Conservation (phyloP, 768 basidiomycete genomes). For the Suillus variegatus region DNA sequence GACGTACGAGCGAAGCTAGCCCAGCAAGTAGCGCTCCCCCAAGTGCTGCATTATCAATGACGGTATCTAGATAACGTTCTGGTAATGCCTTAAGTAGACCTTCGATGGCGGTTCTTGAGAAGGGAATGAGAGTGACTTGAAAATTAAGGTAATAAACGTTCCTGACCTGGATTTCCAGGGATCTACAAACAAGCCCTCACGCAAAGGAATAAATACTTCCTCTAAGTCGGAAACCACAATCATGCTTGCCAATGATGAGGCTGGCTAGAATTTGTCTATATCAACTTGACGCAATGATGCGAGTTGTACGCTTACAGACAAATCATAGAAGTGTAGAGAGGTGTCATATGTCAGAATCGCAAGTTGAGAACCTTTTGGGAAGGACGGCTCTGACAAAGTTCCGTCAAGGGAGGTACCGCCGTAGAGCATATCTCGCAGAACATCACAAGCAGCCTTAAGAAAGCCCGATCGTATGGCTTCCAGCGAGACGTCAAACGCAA, state of each 20-base stretch:
- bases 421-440: constrained; percentile 64
- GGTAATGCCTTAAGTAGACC: constrained; percentile 67
- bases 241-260: constrained; percentile 58
- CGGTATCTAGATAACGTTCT: constrained; percentile 52
- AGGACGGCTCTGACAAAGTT: constrained; percentile 46
- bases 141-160: neutral
- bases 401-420: constrained; percentile 48
- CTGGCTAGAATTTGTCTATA: constrained; percentile 31
- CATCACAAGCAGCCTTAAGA: constrained; percentile 62
- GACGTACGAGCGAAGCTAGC: constrained; percentile 69
- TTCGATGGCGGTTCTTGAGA: constrained; percentile 61
- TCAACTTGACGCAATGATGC: constrained; percentile 10
- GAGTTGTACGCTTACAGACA: constrained; percentile 61
- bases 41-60: constrained; percentile 60
- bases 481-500: constrained; percentile 82
- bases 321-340: constrained; percentile 83
- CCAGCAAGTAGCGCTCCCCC: constrained; percentile 76
- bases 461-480: constrained; percentile 72
- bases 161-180: constrained; percentile 69
- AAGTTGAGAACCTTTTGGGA: constrained; percentile 57
- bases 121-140: neutral
- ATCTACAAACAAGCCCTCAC: constrained; percentile 73
- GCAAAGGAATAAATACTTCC: constrained; percentile 87
- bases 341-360: constrained; percentile 83
- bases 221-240: constrained; percentile 86